Percentiles rank a stretch among this genome's conserved stretches.
These are phyloP conservation scores for Elsinoe arachidis DNA, from an alignment of 2,329 filamentous ascomycete species.

Conservation along the genomic window DNA sequence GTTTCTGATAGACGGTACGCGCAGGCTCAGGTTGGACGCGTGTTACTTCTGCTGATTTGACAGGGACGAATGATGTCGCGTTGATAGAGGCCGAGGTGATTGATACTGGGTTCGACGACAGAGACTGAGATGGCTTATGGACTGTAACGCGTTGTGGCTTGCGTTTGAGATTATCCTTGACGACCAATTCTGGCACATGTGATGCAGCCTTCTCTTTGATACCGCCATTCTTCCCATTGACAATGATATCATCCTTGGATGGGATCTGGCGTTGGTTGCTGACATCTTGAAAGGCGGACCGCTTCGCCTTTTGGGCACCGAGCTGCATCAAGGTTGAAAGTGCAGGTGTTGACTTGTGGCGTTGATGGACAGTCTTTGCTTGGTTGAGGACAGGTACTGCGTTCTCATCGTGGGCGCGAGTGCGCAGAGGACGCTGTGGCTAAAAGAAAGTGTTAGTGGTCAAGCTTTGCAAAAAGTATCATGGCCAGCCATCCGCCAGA, in stretches of 20 bases:
- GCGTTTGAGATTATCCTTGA: slow-evolving; percentile 22
- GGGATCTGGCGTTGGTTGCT: slow-evolving; percentile 54
- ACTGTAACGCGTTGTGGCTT: slow-evolving; percentile 11
- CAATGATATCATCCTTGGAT: slow-evolving; percentile 49
- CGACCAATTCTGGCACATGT: slow-evolving; percentile 28
- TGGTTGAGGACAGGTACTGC: slow-evolving; percentile 33
- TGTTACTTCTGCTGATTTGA: slow-evolving; percentile 9
- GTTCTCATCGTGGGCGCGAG: slow-evolving; percentile 66
- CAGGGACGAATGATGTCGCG: slow-evolving; percentile 11
- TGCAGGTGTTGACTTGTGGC: slow-evolving; percentile 68
- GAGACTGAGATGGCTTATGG: slow-evolving; percentile 8
- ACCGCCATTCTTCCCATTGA: slow-evolving; percentile 39
- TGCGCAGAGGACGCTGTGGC: slow-evolving; percentile 60
- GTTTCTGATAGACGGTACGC: slow-evolving; percentile 45
- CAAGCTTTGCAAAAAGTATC: not conserved
- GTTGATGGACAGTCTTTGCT: slow-evolving; percentile 60
- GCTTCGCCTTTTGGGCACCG: slow-evolving; percentile 58
- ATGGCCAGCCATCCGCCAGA: not conserved
- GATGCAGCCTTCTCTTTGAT: slow-evolving; percentile 25
- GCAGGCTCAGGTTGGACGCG: slow-evolving; percentile 28
- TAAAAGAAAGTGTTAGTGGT: slow-evolving; percentile 31
- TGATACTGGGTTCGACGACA: slow-evolving; percentile 49
- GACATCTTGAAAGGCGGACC: slow-evolving; percentile 72
- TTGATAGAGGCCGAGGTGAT: slow-evolving; percentile 14
- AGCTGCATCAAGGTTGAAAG: slow-evolving; percentile 48